Evolutionary conservation across 2,329 filamentous ascomycete species (phyloP).

Genomic region (Scopulariopsis brevicaulis): DNA sequence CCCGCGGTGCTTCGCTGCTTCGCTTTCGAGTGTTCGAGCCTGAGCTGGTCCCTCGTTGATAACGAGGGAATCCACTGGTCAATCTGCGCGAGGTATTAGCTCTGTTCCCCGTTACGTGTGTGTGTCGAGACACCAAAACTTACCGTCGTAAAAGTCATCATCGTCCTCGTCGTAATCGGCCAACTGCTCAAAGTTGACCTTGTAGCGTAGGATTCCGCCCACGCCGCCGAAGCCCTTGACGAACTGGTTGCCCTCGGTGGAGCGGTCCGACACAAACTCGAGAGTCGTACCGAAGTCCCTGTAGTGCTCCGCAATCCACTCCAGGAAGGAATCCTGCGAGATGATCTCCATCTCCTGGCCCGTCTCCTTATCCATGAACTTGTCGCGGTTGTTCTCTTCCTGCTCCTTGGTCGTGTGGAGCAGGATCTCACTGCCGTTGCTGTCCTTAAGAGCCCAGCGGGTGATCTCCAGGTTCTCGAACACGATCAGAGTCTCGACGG

Average conservation of each 20-base stretch:
- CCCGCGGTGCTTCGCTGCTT: conserved; percentile 17
- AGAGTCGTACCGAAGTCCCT: conserved; percentile 93
- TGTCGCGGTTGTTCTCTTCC: conserved; percentile 56
- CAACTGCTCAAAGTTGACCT: conserved; percentile 99
- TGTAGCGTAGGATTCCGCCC: conserved; percentile 93
- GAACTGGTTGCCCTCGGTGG: conserved; percentile 98
- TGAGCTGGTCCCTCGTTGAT: conserved; percentile 73
- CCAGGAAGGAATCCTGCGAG: conserved; percentile 84
- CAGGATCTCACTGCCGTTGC: conserved; percentile 58
- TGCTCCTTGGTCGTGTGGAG: conserved; percentile 76
- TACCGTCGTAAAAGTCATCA: conserved; percentile 81
- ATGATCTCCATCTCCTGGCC: conserved; percentile 96
- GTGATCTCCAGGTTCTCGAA: conserved; percentile 96
- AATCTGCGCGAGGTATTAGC: conserved; percentile 43
- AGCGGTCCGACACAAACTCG: conserved; percentile 95
- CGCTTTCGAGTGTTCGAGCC: conserved; percentile 32
- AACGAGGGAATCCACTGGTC: conserved; percentile 82
- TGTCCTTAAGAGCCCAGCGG: conserved; percentile 79
- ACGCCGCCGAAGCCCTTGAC: conserved; percentile 99
- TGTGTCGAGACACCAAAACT: conserved; percentile 8
- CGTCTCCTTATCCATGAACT: conserved; percentile 92
- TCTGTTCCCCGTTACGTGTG: neutral
- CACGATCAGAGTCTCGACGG: conserved; percentile 87
- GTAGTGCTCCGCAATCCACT: conserved; percentile 98
- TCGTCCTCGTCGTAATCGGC: conserved; percentile 83